Base-by-base conservation (phyloP, 2,329 filamentous ascomycete genomes). In the Fragosphaeria purpurea region DNA sequence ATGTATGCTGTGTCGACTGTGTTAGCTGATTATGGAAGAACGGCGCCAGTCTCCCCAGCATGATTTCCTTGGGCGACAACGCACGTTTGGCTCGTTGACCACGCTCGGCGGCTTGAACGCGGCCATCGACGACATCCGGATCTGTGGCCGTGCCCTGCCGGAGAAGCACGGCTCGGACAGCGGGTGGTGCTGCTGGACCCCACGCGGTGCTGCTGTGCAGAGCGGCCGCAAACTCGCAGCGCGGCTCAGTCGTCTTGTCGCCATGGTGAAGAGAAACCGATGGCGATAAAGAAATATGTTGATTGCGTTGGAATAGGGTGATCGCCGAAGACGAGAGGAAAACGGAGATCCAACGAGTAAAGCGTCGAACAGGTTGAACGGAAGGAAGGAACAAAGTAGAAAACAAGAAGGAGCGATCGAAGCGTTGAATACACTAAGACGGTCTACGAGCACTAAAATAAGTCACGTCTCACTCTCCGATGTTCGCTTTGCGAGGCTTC, bases 31-130 rank as follows among this genome's bases (percentile, higher is more conserved):
- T 22, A 22, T 22, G 22, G 22, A 22, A 22, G 22, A 2, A 22
- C 22, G 3, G 22, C 2, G 3, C 22, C 22, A 22, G 22, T 22
- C 22, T 22, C 22, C 22, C 22, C 0, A 35, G 9, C 6, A 12
- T 35, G 35, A 13, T 39, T 8, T n/a, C 12, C 5, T 13, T 12
- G 7, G 22, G 12, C 53, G 22, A 12, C 13, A 41, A 75, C 87
- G 67, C 69, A 95, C 90, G 66, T 96, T 98, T n/a, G 88, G 88
- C 72, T 98, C 93, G 65, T 98, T 98, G 64, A 80, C 74, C 60
- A 96, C 80, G 56, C 82, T 82, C 46, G 93, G 93, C 47, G 90
- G 79, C 73, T 88, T 91, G 78, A 96, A 97, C 54, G 81, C 77
- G 46, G 89, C 90, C 56, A 95, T 74, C 7, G 82, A 85, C 51